Conservation (phyloP, 441 rosid genomes). For the Pelargonium myrrhifolium region DNA sequence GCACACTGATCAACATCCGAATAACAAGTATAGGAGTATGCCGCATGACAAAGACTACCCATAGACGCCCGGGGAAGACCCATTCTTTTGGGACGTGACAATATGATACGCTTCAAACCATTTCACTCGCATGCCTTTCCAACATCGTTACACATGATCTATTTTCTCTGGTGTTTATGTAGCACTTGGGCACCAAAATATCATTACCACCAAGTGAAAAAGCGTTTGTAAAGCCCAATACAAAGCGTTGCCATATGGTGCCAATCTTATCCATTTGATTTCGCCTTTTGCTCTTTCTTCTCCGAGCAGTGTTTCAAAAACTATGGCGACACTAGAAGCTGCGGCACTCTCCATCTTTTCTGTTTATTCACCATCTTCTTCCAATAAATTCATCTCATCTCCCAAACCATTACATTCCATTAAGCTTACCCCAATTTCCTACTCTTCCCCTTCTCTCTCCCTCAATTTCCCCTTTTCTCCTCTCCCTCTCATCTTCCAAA, state of each 20-base stretch:
- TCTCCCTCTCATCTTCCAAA: slow-evolving; percentile 15
- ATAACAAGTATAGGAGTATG: no score
- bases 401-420: slow-evolving; percentile 15
- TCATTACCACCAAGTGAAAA: no score
- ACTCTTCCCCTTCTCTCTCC: slow-evolving; percentile 19
- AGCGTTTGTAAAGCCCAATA: no score
- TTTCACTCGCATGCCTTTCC: no score
- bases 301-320: not conserved
- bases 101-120: no score
- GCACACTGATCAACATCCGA: no score
- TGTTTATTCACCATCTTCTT: slow-evolving; percentile 15
- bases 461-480: slow-evolving; percentile 14
- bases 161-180: no score
- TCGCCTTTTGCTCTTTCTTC: not conserved
- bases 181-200: no score
- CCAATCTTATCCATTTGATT: not conserved
- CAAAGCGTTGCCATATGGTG: not conserved
- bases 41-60: no score
- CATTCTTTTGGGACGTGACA: no score
- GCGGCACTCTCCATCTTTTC: slow-evolving; percentile 29
- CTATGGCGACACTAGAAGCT: slow-evolving; percentile 52
- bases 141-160: no score
- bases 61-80: no score
- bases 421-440: slow-evolving; percentile 22
- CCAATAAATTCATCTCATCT: slow-evolving; percentile 27